Evolutionary conservation across 805 yeast species (phyloP).

Genomic region (Saturnispora serradocipensis): DNA sequence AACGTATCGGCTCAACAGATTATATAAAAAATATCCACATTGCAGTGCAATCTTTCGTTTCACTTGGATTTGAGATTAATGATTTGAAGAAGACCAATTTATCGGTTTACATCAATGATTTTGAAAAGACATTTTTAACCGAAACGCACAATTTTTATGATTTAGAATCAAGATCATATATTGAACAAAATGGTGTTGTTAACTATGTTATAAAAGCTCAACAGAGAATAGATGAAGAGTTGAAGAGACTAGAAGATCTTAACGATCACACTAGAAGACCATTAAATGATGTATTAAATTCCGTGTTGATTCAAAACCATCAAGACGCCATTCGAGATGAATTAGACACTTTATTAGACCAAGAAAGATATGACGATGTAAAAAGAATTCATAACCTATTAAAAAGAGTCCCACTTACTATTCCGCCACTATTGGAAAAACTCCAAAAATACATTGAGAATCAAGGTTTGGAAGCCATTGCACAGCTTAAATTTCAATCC

Average conservation of each 20-base stretch:
- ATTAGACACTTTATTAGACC: constrained; percentile 65
- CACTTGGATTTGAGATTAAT: constrained; percentile 82
- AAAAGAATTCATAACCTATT: constrained; percentile 69
- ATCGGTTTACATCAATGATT: constrained; percentile 68
- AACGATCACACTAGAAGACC: constrained; percentile 79
- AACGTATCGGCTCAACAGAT: constrained; percentile 70
- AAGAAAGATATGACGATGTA: constrained; percentile 62
- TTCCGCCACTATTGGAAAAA: constrained; percentile 65
- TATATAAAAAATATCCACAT: constrained; percentile 56
- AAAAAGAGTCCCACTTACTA: constrained; percentile 67
- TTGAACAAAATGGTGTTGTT: constrained; percentile 70
- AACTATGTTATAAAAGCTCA: constrained; percentile 87
- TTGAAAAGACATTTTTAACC: constrained; percentile 68
- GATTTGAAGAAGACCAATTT: constrained; percentile 81
- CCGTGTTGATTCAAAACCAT: constrained; percentile 70
- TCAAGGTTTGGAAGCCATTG: constrained; percentile 54
- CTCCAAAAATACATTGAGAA: constrained; percentile 65
- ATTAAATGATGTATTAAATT: constrained; percentile 66
- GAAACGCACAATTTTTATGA: constrained; percentile 59
- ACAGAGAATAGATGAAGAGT: constrained; percentile 73
- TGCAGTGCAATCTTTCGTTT: constrained; percentile 80
- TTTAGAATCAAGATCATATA: constrained; percentile 56
- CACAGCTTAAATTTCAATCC: constrained; percentile 36
- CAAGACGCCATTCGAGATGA: constrained; percentile 68
- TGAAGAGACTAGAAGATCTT: constrained; percentile 64